Conservation (phyloP, 2,329 filamentous ascomycete genomes). For the Hymenoscyphus infarciens region DNA sequence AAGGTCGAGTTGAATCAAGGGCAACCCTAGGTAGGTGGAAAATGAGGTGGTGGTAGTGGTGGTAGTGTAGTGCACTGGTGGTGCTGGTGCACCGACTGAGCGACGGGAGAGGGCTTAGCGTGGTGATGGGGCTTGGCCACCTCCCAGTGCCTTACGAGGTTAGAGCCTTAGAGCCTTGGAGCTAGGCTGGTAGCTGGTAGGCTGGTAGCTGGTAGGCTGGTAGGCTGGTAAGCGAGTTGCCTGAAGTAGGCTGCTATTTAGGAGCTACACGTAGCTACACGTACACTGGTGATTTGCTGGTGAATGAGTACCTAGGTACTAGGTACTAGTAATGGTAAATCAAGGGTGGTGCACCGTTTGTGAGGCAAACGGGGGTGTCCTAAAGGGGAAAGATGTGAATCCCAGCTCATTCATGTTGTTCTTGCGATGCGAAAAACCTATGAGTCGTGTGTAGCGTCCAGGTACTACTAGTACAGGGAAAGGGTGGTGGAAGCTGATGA, state of each 20-base stretch:
- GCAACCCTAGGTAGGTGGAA: not conserved
- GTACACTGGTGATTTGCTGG: not conserved
- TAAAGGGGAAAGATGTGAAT: not conserved
- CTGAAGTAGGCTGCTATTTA: not conserved
- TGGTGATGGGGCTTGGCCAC: not conserved
- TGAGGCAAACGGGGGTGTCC: not conserved
- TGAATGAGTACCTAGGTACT: not conserved
- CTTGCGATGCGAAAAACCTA: not conserved
- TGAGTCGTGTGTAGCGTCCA: not conserved
- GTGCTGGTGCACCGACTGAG: not conserved
- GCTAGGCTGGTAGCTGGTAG: too few species aligned
- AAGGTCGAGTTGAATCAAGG: not conserved
- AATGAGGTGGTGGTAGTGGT: not conserved
- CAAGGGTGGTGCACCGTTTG: not conserved
- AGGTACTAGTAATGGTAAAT: too few species aligned
- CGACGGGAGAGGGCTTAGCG: not conserved
- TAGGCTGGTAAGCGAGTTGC: too few species aligned
- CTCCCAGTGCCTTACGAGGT: too few species aligned
- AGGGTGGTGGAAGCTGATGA: not conserved
- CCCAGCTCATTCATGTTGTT: not conserved
- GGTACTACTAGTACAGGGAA: not conserved
- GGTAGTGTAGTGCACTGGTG: too few species aligned
- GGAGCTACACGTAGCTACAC: too few species aligned
- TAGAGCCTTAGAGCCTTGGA: too few species aligned
- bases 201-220: too few species aligned